phyloP scores from a whole-genome alignment of 2,329 filamentous ascomycete genomes.

The Penicillium hesseltinei region DNA sequence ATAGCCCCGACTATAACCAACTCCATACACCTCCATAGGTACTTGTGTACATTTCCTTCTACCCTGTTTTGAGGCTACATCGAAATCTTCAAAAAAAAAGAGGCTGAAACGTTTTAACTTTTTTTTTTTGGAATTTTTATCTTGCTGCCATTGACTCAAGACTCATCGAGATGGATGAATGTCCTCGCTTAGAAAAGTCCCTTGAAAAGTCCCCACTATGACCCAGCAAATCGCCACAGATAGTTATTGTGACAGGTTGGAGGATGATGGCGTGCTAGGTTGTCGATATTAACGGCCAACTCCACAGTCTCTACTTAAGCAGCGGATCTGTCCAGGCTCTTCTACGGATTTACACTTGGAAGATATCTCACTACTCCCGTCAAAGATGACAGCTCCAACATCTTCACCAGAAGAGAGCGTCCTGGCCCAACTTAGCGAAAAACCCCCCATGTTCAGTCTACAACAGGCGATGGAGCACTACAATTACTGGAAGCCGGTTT shows the following conservation, averaged over 20 bases:
- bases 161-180: neutral
- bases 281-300: neutral
- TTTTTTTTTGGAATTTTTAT: no score
- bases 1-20: neutral
- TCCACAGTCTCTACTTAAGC: neutral
- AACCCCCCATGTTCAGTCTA: neutral
- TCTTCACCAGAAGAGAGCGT: neutral
- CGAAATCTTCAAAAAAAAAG: no score
- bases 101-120: no score
- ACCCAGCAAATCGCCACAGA: neutral
- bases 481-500: constrained; percentile 3
- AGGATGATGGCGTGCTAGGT: neutral
- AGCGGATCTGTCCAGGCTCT: neutral
- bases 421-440: neutral
- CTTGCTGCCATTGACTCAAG: neutral
- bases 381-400: neutral
- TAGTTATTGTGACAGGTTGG: neutral
- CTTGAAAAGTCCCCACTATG: neutral
- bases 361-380: neutral
- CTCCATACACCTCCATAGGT: neutral
- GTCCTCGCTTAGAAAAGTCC: neutral
- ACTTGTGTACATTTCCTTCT: neutral
- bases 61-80: no score
- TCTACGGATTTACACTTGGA: neutral
- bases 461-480: neutral